Evolutionary conservation across 2,329 filamentous ascomycete genomes (phyloP).

Genomic region (Nothopassalora personata): DNA sequence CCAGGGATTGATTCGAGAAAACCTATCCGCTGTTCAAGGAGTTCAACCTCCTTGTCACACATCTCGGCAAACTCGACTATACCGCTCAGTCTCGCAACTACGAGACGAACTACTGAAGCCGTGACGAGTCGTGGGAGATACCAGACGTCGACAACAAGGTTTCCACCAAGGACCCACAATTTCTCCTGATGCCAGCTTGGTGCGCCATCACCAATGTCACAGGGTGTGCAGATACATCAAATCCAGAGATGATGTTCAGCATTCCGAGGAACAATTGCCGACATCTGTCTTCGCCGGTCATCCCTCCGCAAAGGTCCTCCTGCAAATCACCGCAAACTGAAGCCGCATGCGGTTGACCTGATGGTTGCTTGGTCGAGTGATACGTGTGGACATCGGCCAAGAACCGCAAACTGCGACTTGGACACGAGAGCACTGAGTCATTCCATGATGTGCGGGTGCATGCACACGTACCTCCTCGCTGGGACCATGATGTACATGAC

Average conservation of each 20-base stretch:
- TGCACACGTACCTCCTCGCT: neutral
- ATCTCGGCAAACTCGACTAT: neutral
- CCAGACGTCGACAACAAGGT: neutral
- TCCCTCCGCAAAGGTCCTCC: neutral
- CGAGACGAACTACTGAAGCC: too few species aligned
- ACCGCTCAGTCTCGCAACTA: neutral
- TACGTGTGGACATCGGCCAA: neutral
- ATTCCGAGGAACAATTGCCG: neutral
- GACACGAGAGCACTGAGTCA: neutral
- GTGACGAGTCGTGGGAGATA: too few species aligned
- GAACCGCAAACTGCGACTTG: neutral
- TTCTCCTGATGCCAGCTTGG: conserved; percentile 2
- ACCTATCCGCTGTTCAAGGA: neutral
- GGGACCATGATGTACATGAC: too few species aligned
- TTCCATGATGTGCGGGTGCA: neutral
- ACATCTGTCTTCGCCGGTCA: neutral
- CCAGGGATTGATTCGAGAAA: neutral
- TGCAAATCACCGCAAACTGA: neutral
- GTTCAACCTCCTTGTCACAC: neutral
- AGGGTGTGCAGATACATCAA: neutral
- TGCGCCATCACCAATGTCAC: neutral
- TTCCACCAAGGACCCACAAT: neutral
- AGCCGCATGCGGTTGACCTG: neutral
- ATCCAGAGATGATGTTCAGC: neutral
- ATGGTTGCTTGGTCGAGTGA: too few species aligned